Conservation (phyloP, 1,284 basidiomycete species). For the Erythrobasidium hasegawianum region DNA sequence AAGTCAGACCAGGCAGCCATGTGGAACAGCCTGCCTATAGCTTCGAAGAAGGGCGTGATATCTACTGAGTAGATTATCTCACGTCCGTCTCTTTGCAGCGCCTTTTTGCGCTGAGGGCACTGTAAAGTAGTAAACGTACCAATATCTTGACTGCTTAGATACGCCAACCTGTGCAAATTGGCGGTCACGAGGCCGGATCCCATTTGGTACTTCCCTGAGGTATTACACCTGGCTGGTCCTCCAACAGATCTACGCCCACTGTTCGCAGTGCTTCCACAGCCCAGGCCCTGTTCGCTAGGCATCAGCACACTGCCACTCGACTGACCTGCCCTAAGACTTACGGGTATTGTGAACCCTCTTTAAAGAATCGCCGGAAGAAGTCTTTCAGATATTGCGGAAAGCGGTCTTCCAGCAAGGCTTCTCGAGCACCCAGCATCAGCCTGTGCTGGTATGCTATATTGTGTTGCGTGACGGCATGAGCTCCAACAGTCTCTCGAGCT, state of each 20-base stretch:
- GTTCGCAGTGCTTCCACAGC: constrained; percentile 39
- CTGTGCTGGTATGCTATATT: constrained; percentile 53
- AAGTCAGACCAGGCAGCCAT: too few relatives aligned
- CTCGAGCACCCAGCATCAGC: constrained; percentile 70
- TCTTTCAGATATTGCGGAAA: constrained; percentile 69
- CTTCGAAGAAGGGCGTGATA: too few relatives aligned
- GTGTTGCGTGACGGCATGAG: constrained; percentile 54
- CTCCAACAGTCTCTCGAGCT: constrained; percentile 71
- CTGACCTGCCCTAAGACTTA: constrained; percentile 14
- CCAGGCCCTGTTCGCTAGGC: constrained; percentile 32
- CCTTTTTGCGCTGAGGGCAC: too few relatives aligned
- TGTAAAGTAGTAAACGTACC: too few relatives aligned
- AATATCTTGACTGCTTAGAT: too few relatives aligned
- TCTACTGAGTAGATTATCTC: too few relatives aligned
- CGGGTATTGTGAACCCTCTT: constrained; percentile 37
- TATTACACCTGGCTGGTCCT: constrained; percentile 29
- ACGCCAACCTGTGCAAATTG: too few relatives aligned
- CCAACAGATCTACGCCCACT: constrained; percentile 41
- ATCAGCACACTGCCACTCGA: background rate
- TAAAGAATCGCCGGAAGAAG: constrained; percentile 67
- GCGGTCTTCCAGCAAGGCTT: constrained; percentile 67
- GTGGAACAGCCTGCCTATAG: too few relatives aligned
- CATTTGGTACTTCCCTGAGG: constrained; percentile 22
- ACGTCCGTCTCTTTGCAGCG: too few relatives aligned
- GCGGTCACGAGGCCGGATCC: constrained; percentile 17